Conservation (phyloP, 495 filamentous ascomycete species). For the Rhizodiscina lignyota region DNA sequence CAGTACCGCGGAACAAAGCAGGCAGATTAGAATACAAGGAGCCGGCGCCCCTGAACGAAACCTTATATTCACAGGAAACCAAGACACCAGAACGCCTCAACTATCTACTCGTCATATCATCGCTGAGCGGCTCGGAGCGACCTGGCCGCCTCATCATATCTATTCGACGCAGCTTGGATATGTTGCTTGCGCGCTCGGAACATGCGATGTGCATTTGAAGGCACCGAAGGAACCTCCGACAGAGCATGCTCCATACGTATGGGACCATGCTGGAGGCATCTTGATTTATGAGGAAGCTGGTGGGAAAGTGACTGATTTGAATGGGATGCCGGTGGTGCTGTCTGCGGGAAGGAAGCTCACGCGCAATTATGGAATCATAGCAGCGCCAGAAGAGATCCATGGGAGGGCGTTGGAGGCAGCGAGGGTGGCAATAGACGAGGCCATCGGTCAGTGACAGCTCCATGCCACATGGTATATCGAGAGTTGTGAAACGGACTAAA, state of each 20-base stretch:
- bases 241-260: conserved; percentile 18
- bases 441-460: no score
- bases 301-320: conserved; percentile 41
- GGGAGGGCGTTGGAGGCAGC: not conserved
- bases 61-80: not conserved
- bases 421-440: not conserved
- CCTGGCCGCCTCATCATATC: not conserved
- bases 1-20: conserved; percentile 2
- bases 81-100: not conserved
- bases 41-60: not conserved
- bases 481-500: no score
- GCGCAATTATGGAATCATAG: not conserved
- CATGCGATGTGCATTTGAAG: conserved; percentile 41
- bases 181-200: conserved; percentile 37
- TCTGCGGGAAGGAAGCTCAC: not conserved
- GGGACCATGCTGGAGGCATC: conserved; percentile 55
- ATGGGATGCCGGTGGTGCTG: conserved; percentile 7
- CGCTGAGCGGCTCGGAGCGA: not conserved
- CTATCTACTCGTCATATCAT: no score
- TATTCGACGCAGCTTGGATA: conserved; percentile 23
- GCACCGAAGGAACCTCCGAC: conserved; percentile 25
- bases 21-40: not conserved
- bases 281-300: conserved; percentile 46
- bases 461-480: no score
- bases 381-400: not conserved